Evolutionary conservation across 2,329 filamentous ascomycete species (phyloP).

Genomic region (Fusarium stilboides): DNA sequence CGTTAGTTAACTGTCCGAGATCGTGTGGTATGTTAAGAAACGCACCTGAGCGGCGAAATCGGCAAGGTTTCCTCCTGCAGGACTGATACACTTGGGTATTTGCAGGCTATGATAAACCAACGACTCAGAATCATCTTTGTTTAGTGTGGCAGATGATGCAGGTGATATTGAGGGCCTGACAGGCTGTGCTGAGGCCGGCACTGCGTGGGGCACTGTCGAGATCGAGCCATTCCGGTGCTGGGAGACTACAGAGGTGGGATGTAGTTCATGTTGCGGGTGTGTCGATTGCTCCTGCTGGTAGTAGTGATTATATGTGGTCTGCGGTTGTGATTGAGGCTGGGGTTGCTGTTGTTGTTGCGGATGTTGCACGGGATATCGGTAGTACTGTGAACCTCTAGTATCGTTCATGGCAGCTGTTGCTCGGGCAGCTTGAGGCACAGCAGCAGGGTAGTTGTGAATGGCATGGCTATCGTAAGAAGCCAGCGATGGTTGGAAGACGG

Average conservation of each 20-base stretch:
- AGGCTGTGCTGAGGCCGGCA: slow-evolving; percentile 50
- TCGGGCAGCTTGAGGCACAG: slow-evolving; percentile 54
- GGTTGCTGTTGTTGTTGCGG: slow-evolving; percentile 36
- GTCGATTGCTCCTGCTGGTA: slow-evolving; percentile 35
- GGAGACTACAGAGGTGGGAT: slow-evolving; percentile 26
- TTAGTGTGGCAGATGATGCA: slow-evolving; percentile 48
- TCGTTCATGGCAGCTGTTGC: slow-evolving; percentile 55
- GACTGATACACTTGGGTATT: slow-evolving; percentile 82
- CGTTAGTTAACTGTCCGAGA: slow-evolving; percentile 22
- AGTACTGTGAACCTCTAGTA: slow-evolving; percentile 51
- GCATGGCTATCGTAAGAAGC: slow-evolving; percentile 64
- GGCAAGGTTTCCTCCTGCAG: slow-evolving; percentile 80
- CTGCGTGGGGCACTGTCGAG: slow-evolving; percentile 34
- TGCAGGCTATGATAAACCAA: slow-evolving; percentile 74
- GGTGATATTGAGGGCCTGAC: slow-evolving; percentile 58
- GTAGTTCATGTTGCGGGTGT: slow-evolving; percentile 26
- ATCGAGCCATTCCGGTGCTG: slow-evolving; percentile 41
- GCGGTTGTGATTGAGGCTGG: slow-evolving; percentile 28
- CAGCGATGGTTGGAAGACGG: slow-evolving; percentile 65
- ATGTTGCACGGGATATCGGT: slow-evolving; percentile 51
- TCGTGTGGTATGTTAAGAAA: slow-evolving; percentile 11
- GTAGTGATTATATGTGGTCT: slow-evolving; percentile 29
- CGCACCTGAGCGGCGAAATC: slow-evolving; percentile 87
- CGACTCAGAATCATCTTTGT: slow-evolving; percentile 58
- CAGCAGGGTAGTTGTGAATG: slow-evolving; percentile 58